These are phyloP conservation scores for Wickerhamiella azyma DNA, from an alignment of 805 yeast species.

Conservation along the genomic window DNA sequence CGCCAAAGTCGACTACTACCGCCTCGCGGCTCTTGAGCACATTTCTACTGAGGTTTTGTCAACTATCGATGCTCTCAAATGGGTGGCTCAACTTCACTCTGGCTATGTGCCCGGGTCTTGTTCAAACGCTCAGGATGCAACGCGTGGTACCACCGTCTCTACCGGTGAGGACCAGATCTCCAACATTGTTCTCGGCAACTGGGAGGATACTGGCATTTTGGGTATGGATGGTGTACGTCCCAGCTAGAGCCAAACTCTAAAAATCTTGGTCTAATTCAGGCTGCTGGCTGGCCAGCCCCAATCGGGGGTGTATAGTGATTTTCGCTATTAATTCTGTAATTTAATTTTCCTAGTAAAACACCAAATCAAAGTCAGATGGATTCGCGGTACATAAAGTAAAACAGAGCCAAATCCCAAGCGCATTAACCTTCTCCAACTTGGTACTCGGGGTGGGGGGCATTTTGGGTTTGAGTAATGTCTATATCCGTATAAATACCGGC, in stretches of 20 bases:
- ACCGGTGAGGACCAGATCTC: background rate
- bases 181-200: background rate
- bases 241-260: background rate
- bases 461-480: background rate
- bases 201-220: constrained; percentile 1
- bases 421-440: too few species aligned
- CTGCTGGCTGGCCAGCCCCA: too few species aligned
- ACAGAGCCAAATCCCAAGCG: too few species aligned
- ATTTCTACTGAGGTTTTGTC: background rate
- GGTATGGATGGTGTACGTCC: background rate
- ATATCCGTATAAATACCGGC: background rate
- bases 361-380: too few species aligned
- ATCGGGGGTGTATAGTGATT: too few species aligned
- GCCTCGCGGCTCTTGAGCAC: constrained; percentile 1
- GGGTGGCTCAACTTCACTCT: background rate
- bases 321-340: too few species aligned
- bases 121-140: background rate
- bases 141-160: background rate
- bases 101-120: constrained; percentile 1
- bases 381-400: too few species aligned
- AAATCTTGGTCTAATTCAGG: background rate
- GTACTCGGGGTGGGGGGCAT: too few species aligned
- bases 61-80: background rate
- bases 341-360: too few species aligned
- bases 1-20: constrained; percentile 14